Evolutionary conservation across 192 early-diverging fungal species (phyloP), one percentile per base, ranked within the genome.

Genomic region (Globomyces pollinis-pini): DNA sequence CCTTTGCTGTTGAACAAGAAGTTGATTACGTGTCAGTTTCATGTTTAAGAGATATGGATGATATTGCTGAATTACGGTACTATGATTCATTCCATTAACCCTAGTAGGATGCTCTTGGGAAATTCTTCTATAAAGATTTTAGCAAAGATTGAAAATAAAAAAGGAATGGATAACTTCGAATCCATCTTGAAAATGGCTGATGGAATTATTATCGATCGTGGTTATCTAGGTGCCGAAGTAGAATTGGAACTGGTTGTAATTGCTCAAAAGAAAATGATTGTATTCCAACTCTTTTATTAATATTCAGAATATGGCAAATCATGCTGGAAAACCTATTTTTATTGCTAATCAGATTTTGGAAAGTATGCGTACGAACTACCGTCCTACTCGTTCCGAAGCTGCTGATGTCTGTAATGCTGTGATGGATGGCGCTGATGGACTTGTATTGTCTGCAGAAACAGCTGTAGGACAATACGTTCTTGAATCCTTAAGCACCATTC

Each of bases 341-440:
- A 64, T 83, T 36, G 74, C 77, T 15, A 83, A 80, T 66, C 80
- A 83, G 50, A 80, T 83, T 62, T 69, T 83, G 33, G 80, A 83
- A 57, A 73, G 70, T 18, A 83, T 83, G 80, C 41, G 59, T 32
- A 70, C 66, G 35, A 77, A 73, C 41, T 73, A 72, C 9, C 59
- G 80, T 12, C 80, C 80, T 15, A 66, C 72, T 7, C 74, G 80
- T 49, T 76, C 64, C 24, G 73, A 65, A 45, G 66, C 71, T 13
- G 72, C 72, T 44, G 70, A 62, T 57, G 53, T 28, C 43, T 73
- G 77, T 29, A 83, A 83, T 62, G 77, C 80, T 23, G 80, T 83
- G 18, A 77, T 80, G 70, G 80, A 83, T 44, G 80, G 80, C 16
- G 77, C 69, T 38, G 80, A 83, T 54, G 80, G 80, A 2, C 57